Conservation (phyloP, 768 basidiomycete species). For the Dendrothele bispora region DNA sequence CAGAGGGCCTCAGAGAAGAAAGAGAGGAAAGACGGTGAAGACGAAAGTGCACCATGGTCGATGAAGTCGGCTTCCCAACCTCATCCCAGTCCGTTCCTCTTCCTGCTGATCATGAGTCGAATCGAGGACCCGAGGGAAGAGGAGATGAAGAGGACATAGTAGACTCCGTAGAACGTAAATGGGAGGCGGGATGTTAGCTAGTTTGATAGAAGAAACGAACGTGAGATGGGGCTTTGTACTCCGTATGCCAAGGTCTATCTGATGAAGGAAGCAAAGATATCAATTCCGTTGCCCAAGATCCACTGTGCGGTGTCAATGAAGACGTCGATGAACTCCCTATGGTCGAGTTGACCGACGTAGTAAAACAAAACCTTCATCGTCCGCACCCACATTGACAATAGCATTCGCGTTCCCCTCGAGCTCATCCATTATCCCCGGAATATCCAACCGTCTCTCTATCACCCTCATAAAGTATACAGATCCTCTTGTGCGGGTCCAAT, state of each 20-base stretch:
- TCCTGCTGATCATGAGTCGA: no score
- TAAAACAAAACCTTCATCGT: no score
- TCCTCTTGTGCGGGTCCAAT: no score
- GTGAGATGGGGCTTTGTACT: conserved; percentile 62
- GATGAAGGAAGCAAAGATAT: conserved; percentile 54
- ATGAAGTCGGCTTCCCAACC: no score
- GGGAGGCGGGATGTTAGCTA: conserved; percentile 45
- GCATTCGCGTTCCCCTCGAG: background rate
- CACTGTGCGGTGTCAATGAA: conserved; percentile 26
- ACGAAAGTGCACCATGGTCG: no score
- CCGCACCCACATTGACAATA: no score
- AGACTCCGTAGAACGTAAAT: conserved; percentile 16
- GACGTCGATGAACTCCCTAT: no score
- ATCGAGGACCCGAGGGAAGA: no score
- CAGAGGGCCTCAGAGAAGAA: no score
- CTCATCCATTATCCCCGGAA: conserved; percentile 9
- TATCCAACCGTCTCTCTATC: conserved; percentile 18
- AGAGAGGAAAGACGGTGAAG: no score
- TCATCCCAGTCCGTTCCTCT: conserved; percentile 35
- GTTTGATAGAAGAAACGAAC: conserved; percentile 49
- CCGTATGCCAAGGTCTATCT: conserved; percentile 71
- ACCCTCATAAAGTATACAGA: no score
- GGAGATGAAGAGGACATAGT: no score
- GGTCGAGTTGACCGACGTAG: background rate
- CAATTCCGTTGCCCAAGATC: conserved; percentile 49